phyloP scores from a whole-genome alignment of 1,284 basidiomycete genomes.

The Phellopilus nigrolimitatus region DNA sequence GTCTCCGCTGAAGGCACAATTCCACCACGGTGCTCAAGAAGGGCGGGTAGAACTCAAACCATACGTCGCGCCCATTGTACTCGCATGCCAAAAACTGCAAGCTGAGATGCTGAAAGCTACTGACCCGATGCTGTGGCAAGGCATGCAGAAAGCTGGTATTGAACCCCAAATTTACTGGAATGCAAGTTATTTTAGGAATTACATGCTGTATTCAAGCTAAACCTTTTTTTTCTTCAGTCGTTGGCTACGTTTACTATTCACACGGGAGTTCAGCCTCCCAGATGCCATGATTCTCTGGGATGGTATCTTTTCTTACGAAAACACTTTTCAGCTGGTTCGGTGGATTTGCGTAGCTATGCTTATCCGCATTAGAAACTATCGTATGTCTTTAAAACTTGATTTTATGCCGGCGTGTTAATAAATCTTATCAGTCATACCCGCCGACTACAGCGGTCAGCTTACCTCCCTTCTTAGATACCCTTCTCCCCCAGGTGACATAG shows the following conservation, averaged over 20 bases:
- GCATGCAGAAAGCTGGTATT: slow-evolving; percentile 72
- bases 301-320: slow-evolving; percentile 82
- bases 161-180: slow-evolving; percentile 94
- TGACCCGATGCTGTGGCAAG: slow-evolving; percentile 77
- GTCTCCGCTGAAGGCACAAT: slow-evolving; percentile 11
- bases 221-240: slow-evolving; percentile 46
- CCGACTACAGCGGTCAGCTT: slow-evolving; percentile 81
- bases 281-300: slow-evolving; percentile 87
- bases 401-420: slow-evolving; percentile 18
- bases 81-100: slow-evolving; percentile 76
- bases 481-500: slow-evolving; percentile 34
- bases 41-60: slow-evolving; percentile 48
- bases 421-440: slow-evolving; percentile 61
- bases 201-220: slow-evolving; percentile 9
- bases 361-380: slow-evolving; percentile 80
- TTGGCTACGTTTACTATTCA: slow-evolving; percentile 87
- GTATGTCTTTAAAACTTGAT: slow-evolving; percentile 41
- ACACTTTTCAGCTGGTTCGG: slow-evolving; percentile 64
- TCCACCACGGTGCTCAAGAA: slow-evolving; percentile 26
- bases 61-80: slow-evolving; percentile 79
- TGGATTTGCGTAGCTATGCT: slow-evolving; percentile 92
- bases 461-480: slow-evolving; percentile 85
- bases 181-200: slow-evolving; percentile 46
- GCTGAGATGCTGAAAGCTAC: slow-evolving; percentile 65
- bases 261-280: slow-evolving; percentile 75